Evolutionary conservation across 345 rosid species (phyloP).

Genomic region (Durio zibethinus): DNA sequence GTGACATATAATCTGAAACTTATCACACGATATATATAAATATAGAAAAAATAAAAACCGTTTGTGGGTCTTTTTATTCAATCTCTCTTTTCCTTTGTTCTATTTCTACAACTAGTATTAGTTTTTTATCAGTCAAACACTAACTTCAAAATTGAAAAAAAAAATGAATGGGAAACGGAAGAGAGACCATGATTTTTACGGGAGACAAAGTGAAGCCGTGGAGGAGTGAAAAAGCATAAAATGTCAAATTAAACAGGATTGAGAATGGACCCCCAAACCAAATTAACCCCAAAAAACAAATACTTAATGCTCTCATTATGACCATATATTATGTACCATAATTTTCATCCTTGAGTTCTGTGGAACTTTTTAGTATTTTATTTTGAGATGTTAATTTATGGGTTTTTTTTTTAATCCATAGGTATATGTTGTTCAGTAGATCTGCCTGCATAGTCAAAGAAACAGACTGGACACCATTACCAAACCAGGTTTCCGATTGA

Average conservation of each 20-base stretch:
- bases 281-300: constrained; percentile 8
- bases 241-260: constrained; percentile 24
- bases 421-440: constrained; percentile 3
- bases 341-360: not conserved
- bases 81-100: not conserved
- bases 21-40: not conserved
- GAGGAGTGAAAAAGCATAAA: constrained; percentile 21
- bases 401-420: not conserved
- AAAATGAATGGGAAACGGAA: constrained; percentile 26
- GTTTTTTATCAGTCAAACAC: constrained; percentile 10
- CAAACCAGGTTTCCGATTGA: too few species aligned
- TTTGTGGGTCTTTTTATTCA: too few species aligned
- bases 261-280: constrained; percentile 3
- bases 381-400: not conserved
- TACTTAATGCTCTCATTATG: not conserved
- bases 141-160: too few species aligned
- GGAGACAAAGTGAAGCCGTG: constrained; percentile 22
- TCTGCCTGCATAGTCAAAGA: constrained; percentile 21
- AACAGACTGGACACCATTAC: constrained; percentile 6
- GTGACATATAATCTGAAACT: constrained; percentile 40
- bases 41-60: too few species aligned
- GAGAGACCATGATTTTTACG: too few species aligned
- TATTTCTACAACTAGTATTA: not conserved
- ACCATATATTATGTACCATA: not conserved
- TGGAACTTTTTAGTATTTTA: not conserved